phyloP scores from a whole-genome alignment of 768 basidiomycete genomes.

The Rhizopogon salebrosus region DNA sequence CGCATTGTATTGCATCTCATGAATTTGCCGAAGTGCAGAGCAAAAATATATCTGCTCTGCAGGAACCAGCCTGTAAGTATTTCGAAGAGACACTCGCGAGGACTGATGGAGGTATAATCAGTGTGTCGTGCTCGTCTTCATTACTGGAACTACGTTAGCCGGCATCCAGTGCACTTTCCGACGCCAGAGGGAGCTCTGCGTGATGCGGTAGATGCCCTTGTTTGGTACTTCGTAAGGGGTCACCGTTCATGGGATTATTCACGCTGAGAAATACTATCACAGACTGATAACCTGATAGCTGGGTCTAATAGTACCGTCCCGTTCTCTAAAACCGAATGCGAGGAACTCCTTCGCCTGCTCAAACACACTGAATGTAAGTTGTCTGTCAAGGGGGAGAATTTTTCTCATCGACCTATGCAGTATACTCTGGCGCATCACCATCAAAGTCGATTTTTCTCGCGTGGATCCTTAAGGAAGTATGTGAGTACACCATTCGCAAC shows the following conservation, averaged over 20 bases:
- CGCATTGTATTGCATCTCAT: slow-evolving; percentile 42
- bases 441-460: slow-evolving; percentile 42
- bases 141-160: slow-evolving; percentile 50
- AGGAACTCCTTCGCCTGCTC: slow-evolving; percentile 40
- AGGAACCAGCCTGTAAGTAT: slow-evolving; percentile 24
- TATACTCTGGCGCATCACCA: slow-evolving; percentile 19
- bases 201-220: slow-evolving; percentile 45
- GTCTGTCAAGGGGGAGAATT: neutral
- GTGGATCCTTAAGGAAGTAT: slow-evolving; percentile 48
- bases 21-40: slow-evolving; percentile 27
- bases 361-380: slow-evolving; percentile 24
- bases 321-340: slow-evolving; percentile 50
- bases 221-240: slow-evolving; percentile 42
- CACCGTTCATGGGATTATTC: neutral
- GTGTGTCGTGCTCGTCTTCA: slow-evolving; percentile 41
- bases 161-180: slow-evolving; percentile 41
- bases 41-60: slow-evolving; percentile 18
- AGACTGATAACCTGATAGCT: slow-evolving; percentile 46
- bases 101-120: slow-evolving; percentile 12
- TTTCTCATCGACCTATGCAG: neutral
- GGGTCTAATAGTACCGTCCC: slow-evolving; percentile 41
- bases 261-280: neutral
- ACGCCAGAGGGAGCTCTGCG: slow-evolving; percentile 36
- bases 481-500: slow-evolving; percentile 11
- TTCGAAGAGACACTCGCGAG: neutral